Evolutionary conservation across 148 eudicot genomes (phyloP).

Genomic region (Camellia granthamiana): DNA sequence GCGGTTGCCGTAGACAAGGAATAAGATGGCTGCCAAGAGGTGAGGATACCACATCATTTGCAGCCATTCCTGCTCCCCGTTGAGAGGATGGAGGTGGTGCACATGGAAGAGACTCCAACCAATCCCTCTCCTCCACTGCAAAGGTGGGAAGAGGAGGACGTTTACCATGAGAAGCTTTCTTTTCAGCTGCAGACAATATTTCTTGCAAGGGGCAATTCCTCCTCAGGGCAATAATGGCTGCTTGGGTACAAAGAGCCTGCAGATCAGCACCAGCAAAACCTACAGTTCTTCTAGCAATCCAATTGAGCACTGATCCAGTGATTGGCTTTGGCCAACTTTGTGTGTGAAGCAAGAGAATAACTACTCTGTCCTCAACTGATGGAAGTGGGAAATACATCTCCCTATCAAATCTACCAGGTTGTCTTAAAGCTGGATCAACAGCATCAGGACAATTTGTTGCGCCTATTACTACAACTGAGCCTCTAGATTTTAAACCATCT

Average conservation of each 20-base stretch:
- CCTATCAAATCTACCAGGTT: conserved; percentile 98
- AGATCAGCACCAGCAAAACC: conserved; percentile 99
- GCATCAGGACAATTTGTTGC: conserved; percentile 98
- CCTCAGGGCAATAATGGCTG: conserved; percentile 72
- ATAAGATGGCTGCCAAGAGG: conserved; percentile 69
- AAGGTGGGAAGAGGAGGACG: conserved; percentile 69
- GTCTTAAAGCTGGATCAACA: conserved; percentile 90
- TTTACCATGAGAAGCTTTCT: conserved; percentile 36
- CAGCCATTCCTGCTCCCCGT: conserved; percentile 88
- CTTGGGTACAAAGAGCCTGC: conserved; percentile 97
- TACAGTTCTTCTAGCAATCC: conserved; percentile 69
- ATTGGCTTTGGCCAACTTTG: conserved; percentile 91
- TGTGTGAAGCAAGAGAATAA: conserved; percentile 86
- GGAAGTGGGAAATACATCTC: conserved; percentile 96
- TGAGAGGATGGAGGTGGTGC: conserved; percentile 93
- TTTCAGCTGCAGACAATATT: conserved; percentile 57
- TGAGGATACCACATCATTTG: conserved; percentile 68
- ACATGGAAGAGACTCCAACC: conserved; percentile 84
- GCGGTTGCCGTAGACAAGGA: conserved; percentile 68
- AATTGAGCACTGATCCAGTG: conserved; percentile 61
- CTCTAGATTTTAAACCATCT: conserved; percentile 96
- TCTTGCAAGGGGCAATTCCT: conserved; percentile 75
- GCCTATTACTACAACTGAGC: conserved; percentile 96
- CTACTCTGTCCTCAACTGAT: conserved; percentile 72
- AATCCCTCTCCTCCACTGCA: conserved; percentile 84